Base-by-base conservation (phyloP, 495 filamentous ascomycete genomes). In the Hamigera avellanea region DNA sequence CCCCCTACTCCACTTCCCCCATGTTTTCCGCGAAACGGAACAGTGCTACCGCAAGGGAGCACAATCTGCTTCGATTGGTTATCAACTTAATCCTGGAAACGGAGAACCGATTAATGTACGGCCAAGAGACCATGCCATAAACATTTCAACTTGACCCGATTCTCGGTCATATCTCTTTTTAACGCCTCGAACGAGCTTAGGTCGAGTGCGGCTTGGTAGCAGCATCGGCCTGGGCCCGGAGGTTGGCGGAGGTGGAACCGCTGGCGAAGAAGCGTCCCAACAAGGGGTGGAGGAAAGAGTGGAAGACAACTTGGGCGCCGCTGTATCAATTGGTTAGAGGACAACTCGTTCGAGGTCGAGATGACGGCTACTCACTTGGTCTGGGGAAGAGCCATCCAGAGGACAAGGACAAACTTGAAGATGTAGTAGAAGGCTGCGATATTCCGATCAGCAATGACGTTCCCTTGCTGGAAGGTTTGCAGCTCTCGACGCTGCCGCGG, bases 301-400 rank as follows among this genome's bases (percentile, higher is more conserved):
- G 78, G 83, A 95, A 99, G 69, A 99, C 73, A 50, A 95, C 60
- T 65, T 95, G 84, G 50, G 91, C 89, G 57, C 91, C 93, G 55
- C 91, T 95, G 48, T 31, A 47, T n/a, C 16, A 12, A 31, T 9
- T 25, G 41, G 45, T 66, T 39, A 64, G 55, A 16, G 29, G 1
- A 9, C 19, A 33, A 28, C 28, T 35, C 23, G 2, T 6, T 15
- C 7, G 7, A 13, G 8, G 17, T 5, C 15, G 3, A 2, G 10
- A 1, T 15, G 12, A 17, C 9, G 13, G 26, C 33, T 23, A 70
- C 80, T 56, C 79, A 96, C 91, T 67, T 69, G 69, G 87, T 93
- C 62, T 84, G 77, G 48, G 91, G 91, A 43, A 99, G 84, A 46
- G 88, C 80, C 65, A 96, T 84, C 93, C 93, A 99, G 54, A 99